Evolutionary conservation across 164 flowering plant genomes (phyloP).

Genomic region (Piper betle): DNA sequence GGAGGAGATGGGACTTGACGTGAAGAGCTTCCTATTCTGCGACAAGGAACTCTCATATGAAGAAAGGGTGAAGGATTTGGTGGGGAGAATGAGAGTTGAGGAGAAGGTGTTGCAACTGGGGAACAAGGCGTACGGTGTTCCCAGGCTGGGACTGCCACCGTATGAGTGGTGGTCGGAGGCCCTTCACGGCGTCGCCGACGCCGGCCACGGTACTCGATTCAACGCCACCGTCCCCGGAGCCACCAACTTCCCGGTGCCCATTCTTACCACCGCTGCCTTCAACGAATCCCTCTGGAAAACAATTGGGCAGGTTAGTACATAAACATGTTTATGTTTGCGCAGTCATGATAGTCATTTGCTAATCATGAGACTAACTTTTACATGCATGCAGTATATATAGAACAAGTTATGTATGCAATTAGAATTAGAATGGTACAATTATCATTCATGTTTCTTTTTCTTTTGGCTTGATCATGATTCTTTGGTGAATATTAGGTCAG

Average conservation of each 20-base stretch:
- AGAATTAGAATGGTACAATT: neutral
- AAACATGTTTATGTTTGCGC: neutral
- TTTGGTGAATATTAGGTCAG: no score
- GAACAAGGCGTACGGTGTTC: conserved; percentile 1
- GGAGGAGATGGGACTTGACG: neutral
- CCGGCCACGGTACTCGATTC: conserved; percentile 5
- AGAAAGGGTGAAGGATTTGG: conserved; percentile 2
- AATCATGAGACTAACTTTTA: neutral
- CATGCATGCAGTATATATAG: neutral
- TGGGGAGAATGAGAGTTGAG: conserved; percentile 2
- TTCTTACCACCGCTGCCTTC: conserved; percentile 21
- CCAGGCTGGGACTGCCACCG: conserved; percentile 4
- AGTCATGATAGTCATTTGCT: neutral
- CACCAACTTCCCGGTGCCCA: conserved; percentile 22
- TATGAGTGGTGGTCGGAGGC: conserved; percentile 10
- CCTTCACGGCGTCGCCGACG: conserved; percentile 5
- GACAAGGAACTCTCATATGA: conserved; percentile 1
- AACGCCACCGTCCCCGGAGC: conserved; percentile 39
- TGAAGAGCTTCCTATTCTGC: conserved; percentile 1
- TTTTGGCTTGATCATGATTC: no score
- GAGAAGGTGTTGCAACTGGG: conserved; percentile 8
- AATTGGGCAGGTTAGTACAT: conserved; percentile 9
- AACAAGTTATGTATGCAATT: no score
- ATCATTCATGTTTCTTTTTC: neutral
- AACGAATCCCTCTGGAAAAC: conserved; percentile 19